Evolutionary conservation across 2,329 filamentous ascomycete genomes (phyloP).

Genomic region (Colletotrichum horii): DNA sequence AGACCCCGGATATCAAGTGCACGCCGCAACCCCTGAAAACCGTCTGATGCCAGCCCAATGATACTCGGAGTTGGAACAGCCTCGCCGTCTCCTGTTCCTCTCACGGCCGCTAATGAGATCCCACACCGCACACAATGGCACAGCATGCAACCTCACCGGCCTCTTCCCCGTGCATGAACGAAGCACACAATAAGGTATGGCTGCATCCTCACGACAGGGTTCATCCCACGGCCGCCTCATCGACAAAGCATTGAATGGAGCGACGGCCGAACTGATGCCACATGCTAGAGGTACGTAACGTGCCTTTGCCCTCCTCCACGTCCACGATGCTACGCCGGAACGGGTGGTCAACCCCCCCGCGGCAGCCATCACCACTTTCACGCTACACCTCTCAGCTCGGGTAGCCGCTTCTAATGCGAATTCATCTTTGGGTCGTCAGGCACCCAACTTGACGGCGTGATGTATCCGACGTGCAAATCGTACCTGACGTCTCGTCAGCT

Average conservation of each 20-base stretch:
- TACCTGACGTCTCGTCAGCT: conserved; percentile 16
- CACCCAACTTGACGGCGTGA: not conserved
- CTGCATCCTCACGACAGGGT: conserved; percentile 13
- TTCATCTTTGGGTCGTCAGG: not conserved
- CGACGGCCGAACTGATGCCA: not conserved
- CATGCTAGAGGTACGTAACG: conserved; percentile 7
- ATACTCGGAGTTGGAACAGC: not conserved
- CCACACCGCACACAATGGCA: not conserved
- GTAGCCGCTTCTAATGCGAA: conserved; percentile 13
- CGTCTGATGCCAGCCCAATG: conserved; percentile 9
- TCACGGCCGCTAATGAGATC: conserved; percentile 13
- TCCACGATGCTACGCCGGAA: conserved; percentile 12
- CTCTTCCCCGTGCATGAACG: conserved; percentile 17
- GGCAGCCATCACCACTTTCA: not conserved
- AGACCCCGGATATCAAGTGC: conserved; percentile 8
- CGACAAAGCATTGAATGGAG: not conserved
- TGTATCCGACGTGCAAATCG: not conserved
- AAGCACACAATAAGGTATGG: conserved; percentile 21
- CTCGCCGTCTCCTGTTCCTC: not conserved
- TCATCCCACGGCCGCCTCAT: conserved; percentile 12
- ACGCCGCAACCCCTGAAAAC: not conserved
- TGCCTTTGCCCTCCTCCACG: not conserved
- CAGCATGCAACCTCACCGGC: conserved; percentile 11
- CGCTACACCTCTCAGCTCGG: not conserved
- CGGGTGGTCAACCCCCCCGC: conserved; percentile 9